These are phyloP conservation scores for Leccinum longicurvipes DNA, from an alignment of 768 basidiomycete species.

Conservation along the genomic window DNA sequence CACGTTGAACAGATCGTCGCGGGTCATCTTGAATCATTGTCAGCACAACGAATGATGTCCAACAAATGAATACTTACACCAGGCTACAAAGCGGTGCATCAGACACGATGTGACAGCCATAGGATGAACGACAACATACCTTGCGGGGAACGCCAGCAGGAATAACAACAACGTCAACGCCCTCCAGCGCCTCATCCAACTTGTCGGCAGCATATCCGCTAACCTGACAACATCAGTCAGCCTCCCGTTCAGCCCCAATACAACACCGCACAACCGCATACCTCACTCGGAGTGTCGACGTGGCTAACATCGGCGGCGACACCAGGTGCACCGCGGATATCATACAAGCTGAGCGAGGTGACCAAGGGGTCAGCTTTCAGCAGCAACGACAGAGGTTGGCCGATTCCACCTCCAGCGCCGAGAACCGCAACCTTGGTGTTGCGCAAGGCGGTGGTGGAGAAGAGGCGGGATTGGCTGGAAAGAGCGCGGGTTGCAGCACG, in stretches of 20 bases:
- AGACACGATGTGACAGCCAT: slow-evolving; percentile 16
- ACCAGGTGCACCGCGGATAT: slow-evolving; percentile 45
- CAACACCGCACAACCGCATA: slow-evolving; percentile 32
- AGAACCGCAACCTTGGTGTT: slow-evolving; percentile 92
- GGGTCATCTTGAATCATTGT: slow-evolving; percentile 72
- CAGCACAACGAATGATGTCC: slow-evolving; percentile 17
- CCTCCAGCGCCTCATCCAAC: slow-evolving; percentile 86
- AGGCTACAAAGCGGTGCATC: slow-evolving; percentile 48
- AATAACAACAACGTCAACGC: slow-evolving; percentile 90
- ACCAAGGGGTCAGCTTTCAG: slow-evolving; percentile 93
- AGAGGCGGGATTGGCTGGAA: slow-evolving; percentile 55
- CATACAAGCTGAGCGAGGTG: slow-evolving; percentile 66
- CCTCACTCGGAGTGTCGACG: slow-evolving; percentile 86
- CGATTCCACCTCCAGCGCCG: slow-evolving; percentile 98
- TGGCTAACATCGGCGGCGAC: slow-evolving; percentile 98
- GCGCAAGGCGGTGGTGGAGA: slow-evolving; percentile 71
- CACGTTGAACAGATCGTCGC: slow-evolving; percentile 95
- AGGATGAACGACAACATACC: slow-evolving; percentile 42
- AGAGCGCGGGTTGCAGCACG: slow-evolving; percentile 60
- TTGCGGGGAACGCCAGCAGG: slow-evolving; percentile 99
- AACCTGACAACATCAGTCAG: slow-evolving; percentile 47
- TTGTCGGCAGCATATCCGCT: slow-evolving; percentile 80
- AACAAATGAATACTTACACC: slow-evolving; percentile 57
- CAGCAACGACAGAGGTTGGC: slow-evolving; percentile 86
- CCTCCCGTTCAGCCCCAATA: neutral